These are phyloP conservation scores for Xylaria sp. DNA, from an alignment of 2,329 filamentous ascomycete species.

Conservation along the genomic window DNA sequence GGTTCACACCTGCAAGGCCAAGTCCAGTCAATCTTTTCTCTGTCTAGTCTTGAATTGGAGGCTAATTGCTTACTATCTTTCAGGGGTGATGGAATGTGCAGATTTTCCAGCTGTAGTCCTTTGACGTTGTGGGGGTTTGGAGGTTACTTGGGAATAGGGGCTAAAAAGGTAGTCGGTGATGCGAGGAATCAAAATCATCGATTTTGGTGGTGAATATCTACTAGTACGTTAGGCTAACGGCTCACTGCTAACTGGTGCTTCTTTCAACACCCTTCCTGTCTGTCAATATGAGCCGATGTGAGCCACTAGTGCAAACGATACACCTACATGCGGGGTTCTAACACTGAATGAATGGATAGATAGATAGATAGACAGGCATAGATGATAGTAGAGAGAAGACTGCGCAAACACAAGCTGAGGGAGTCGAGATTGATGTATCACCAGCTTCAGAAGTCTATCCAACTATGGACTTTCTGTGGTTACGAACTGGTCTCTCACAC, in stretches of 20 bases:
- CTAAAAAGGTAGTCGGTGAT: not conserved
- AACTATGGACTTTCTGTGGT: not conserved
- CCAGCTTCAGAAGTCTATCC: not conserved
- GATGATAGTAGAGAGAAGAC: not conserved
- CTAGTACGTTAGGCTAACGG: not conserved
- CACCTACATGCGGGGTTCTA: constrained; percentile 15
- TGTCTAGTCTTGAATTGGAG: not conserved
- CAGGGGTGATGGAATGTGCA: not conserved
- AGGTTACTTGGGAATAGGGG: not conserved
- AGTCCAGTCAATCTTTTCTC: not conserved
- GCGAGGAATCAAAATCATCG: not conserved
- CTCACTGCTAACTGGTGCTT: not conserved
- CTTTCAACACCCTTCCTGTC: not conserved
- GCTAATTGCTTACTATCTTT: not conserved
- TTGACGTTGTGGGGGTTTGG: not conserved
- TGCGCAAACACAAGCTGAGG: not conserved
- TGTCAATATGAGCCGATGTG: not conserved
- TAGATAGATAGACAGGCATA: too few species aligned
- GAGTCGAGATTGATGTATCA: not conserved
- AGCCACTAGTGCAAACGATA: not conserved
- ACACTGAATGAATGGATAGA: not conserved
- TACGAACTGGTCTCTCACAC: not conserved
- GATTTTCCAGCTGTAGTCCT: not conserved
- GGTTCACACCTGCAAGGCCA: not conserved
- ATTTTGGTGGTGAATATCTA: not conserved